These are phyloP conservation scores for Datura wrightii DNA, from an alignment of 257 asterid genomes.

Conservation along the genomic window DNA sequence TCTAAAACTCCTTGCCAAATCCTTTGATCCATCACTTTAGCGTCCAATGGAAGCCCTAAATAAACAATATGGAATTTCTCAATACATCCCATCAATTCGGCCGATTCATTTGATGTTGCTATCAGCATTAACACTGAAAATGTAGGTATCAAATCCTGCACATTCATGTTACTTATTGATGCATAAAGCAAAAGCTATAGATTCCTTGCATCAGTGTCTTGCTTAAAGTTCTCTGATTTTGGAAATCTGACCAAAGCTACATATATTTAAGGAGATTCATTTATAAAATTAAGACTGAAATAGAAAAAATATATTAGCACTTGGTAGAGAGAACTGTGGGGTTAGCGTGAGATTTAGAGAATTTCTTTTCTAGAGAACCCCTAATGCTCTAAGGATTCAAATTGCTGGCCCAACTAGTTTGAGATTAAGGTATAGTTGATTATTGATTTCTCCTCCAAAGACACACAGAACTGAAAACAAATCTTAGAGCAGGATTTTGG, in stretches of 20 bases:
- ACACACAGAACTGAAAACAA: neutral
- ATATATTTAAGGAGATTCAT: neutral
- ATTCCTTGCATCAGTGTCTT: neutral
- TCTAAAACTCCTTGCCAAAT: neutral
- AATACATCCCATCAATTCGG: neutral
- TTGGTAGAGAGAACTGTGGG: neutral
- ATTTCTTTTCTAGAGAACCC: neutral
- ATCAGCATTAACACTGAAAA: neutral
- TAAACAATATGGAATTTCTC: neutral
- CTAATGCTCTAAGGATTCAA: neutral
- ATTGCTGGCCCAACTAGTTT: neutral
- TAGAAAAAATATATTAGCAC: neutral
- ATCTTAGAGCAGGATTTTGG: neutral
- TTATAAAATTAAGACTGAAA: neutral
- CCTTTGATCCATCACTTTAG: neutral
- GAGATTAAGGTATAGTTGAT: neutral
- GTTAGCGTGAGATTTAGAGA: neutral
- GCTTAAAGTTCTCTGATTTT: conserved; percentile 8
- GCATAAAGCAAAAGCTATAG: conserved; percentile 16
- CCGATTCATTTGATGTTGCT: neutral
- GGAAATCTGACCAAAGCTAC: neutral
- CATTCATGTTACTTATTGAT: neutral
- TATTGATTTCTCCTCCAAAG: neutral
- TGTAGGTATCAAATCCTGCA: neutral
- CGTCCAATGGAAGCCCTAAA: neutral